Conservation (phyloP, 495 filamentous ascomycete species). For the Pyronema omphalodes region DNA sequence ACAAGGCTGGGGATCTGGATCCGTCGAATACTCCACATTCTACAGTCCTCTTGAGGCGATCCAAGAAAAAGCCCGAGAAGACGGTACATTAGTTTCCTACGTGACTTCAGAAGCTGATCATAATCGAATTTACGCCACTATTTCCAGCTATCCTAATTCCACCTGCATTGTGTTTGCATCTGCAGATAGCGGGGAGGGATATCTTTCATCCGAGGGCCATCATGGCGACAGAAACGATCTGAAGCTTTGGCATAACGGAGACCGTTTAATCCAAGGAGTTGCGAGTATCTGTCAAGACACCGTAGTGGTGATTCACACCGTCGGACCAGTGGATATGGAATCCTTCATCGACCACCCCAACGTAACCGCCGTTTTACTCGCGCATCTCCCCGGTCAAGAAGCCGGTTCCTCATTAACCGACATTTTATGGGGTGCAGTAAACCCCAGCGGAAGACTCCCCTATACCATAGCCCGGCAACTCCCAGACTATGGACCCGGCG, state of each 20-base stretch:
- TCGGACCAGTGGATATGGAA: slow-evolving; percentile 74
- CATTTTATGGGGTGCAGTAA: slow-evolving; percentile 66
- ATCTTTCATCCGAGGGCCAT: slow-evolving; percentile 37
- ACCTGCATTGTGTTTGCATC: slow-evolving; percentile 46
- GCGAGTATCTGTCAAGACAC: slow-evolving; percentile 52
- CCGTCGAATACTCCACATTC: slow-evolving; percentile 74
- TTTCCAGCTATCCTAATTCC: slow-evolving; percentile 3
- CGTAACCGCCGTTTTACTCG: slow-evolving; percentile 67
- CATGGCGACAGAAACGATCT: slow-evolving; percentile 73
- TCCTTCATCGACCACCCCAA: slow-evolving; percentile 62
- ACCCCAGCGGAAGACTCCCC: slow-evolving; percentile 72
- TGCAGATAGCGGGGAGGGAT: slow-evolving; percentile 43
- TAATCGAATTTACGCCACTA: slow-evolving; percentile 6
- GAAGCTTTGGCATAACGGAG: slow-evolving; percentile 56
- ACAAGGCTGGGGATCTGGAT: slow-evolving; percentile 78
- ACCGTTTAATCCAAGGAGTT: slow-evolving; percentile 51
- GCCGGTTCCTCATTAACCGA: slow-evolving; percentile 72
- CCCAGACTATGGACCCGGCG: slow-evolving; percentile 66
- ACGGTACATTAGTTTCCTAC: slow-evolving; percentile 7
- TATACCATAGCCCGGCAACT: slow-evolving; percentile 75
- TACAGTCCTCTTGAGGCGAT: slow-evolving; percentile 8
- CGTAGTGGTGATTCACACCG: slow-evolving; percentile 72
- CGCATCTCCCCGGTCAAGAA: slow-evolving; percentile 79
- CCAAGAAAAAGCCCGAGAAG: slow-evolving; percentile 12
- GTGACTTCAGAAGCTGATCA: slow-evolving; percentile 16